These are phyloP conservation scores for Camellia japonica DNA, from an alignment of 148 eudicot genomes.

Conservation along the genomic window DNA sequence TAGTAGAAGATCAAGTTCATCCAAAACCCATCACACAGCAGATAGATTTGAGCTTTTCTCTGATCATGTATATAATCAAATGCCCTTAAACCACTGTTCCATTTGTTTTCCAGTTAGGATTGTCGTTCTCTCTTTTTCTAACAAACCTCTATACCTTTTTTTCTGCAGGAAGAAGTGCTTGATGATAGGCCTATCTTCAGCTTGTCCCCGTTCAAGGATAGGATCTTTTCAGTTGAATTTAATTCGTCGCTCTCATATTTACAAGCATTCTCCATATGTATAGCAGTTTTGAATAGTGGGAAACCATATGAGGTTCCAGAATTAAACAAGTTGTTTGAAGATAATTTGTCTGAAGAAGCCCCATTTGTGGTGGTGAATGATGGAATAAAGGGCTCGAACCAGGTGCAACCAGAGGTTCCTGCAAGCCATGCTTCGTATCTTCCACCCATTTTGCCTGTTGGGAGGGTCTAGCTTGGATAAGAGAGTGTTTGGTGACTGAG, in stretches of 20 bases:
- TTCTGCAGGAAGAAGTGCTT: conserved; percentile 48
- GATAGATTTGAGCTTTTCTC: conserved; percentile 52
- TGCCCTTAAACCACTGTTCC: conserved; percentile 7
- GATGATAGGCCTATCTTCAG: conserved; percentile 47
- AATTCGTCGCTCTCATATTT: conserved; percentile 55
- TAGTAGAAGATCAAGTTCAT: conserved; percentile 24
- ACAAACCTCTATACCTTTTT: neutral
- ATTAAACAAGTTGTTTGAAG: conserved; percentile 27
- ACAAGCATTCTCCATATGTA: conserved; percentile 73
- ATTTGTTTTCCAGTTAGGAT: neutral
- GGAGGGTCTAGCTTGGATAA: conserved; percentile 48
- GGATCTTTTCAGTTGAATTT: conserved; percentile 67
- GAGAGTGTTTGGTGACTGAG: neutral
- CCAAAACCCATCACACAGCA: conserved; percentile 18
- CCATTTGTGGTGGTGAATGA: conserved; percentile 14
- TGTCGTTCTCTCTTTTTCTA: no score
- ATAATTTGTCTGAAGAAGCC: conserved; percentile 23
- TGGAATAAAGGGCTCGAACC: conserved; percentile 25
- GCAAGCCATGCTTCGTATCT: conserved; percentile 40
- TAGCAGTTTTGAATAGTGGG: conserved; percentile 54
- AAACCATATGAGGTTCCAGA: conserved; percentile 44
- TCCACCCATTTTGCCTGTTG: conserved; percentile 72
- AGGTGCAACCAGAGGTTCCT: conserved; percentile 31
- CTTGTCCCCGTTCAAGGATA: conserved; percentile 57
- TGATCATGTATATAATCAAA: conserved; percentile 41